These are phyloP conservation scores for Melaleuca quinquenervia DNA, from an alignment of 345 rosid genomes.

Conservation along the genomic window DNA sequence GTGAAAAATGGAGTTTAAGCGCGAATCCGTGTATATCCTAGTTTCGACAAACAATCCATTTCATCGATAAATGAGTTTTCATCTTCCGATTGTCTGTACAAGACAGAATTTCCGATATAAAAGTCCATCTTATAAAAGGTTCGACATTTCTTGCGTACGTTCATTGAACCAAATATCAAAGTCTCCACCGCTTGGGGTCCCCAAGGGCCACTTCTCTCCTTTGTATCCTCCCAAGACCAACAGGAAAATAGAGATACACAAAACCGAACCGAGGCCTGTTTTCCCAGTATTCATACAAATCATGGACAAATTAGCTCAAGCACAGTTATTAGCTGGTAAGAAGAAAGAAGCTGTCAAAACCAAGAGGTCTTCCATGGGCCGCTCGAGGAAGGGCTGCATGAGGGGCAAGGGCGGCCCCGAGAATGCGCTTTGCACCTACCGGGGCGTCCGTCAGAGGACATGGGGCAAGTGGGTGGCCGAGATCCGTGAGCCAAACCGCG, in stretches of 20 bases:
- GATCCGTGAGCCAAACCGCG: slow-evolving; percentile 82
- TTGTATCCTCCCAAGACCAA: no score
- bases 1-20: background rate
- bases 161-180: background rate
- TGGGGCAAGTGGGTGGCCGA: slow-evolving; percentile 99
- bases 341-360: background rate
- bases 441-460: slow-evolving; percentile 92
- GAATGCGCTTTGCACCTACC: slow-evolving; percentile 76
- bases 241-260: no score
- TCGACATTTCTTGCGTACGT: background rate
- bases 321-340: background rate
- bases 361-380: slow-evolving; percentile 51
- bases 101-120: background rate
- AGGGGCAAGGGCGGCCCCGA: slow-evolving; percentile 95
- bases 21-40: background rate
- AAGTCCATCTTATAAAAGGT: background rate
- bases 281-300: background rate
- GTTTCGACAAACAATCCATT: background rate
- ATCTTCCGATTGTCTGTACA: background rate
- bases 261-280: no score
- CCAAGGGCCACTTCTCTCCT: background rate
- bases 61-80: background rate
- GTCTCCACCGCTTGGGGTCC: background rate
- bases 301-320: background rate
- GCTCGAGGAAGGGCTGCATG: slow-evolving; percentile 94